Percentiles rank a stretch among this genome's conserved stretches.
These are phyloP conservation scores for Colletotrichum abscissum DNA, from an alignment of 2,329 filamentous ascomycete species.

Conservation along the genomic window DNA sequence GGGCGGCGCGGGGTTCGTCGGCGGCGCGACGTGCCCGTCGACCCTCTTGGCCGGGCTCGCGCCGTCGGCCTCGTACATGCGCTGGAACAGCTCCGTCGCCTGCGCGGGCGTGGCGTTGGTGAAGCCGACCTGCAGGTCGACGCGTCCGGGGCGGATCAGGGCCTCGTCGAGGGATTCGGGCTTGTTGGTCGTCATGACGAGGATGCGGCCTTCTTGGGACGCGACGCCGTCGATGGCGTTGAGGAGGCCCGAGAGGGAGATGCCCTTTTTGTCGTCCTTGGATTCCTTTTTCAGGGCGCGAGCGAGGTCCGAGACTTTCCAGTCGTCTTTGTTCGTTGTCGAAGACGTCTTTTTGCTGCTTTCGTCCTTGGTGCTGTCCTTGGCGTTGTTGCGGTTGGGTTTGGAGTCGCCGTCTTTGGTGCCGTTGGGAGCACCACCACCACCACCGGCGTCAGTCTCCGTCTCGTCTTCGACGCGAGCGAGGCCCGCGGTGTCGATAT, in stretches of 20 bases:
- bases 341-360: conserved; percentile 28
- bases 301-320: conserved; percentile 54
- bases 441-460: conserved; percentile 30
- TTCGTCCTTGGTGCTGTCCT: conserved; percentile 34
- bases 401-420: conserved; percentile 3
- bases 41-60: conserved; percentile 26
- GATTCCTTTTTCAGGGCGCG: conserved; percentile 53
- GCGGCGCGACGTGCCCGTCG: conserved; percentile 22
- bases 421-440: conserved; percentile 11
- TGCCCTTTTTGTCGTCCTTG: conserved; percentile 58
- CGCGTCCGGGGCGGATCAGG: conserved; percentile 72
- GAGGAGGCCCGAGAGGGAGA: conserved; percentile 81
- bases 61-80: conserved; percentile 66
- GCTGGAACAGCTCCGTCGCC: conserved; percentile 67
- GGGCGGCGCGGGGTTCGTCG: conserved; percentile 15
- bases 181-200: conserved; percentile 87
- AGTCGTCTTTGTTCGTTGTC: conserved; percentile 38
- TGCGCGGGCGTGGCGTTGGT: conserved; percentile 51
- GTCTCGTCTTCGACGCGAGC: conserved; percentile 51
- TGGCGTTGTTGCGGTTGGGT: not conserved
- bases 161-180: conserved; percentile 79
- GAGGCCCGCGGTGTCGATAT: conserved; percentile 75
- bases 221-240: conserved; percentile 88
- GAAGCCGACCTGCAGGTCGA: conserved; percentile 40
- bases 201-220: conserved; percentile 80